Evolutionary conservation across 2,329 filamentous ascomycete genomes (phyloP).

Genomic region (Aspergillus pseudoglaucus): DNA sequence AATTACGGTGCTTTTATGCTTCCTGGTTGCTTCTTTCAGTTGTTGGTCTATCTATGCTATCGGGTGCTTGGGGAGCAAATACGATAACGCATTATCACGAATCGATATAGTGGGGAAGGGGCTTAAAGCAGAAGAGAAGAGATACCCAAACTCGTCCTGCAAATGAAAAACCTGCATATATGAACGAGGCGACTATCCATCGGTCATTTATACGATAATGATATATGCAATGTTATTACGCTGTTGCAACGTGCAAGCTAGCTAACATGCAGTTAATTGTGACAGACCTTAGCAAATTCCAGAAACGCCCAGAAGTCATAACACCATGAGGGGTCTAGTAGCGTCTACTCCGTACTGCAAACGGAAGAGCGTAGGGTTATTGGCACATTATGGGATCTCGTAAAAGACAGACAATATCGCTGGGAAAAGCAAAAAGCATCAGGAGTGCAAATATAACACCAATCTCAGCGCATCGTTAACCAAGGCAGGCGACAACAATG

Average conservation of each 20-base stretch:
- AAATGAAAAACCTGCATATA: no score
- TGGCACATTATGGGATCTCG: neutral
- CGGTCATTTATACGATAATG: no score
- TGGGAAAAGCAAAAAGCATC: constrained; percentile 2
- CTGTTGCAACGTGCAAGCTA: no score
- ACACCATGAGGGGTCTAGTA: neutral
- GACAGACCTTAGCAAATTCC: no score
- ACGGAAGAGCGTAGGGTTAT: neutral
- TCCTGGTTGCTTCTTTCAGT: neutral
- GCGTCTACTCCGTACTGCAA: neutral
- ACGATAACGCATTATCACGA: no score
- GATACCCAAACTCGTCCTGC: no score
- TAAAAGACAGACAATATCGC: neutral
- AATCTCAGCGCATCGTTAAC: constrained; percentile 2
- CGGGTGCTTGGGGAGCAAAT: no score
- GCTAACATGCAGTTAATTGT: no score
- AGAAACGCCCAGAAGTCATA: neutral
- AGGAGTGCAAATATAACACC: constrained; percentile 1
- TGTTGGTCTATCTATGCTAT: neutral
- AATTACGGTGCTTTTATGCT: neutral
- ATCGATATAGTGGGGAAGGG: no score
- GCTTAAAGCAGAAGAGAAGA: no score
- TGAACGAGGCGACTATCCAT: no score
- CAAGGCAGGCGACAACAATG: neutral
- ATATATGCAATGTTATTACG: no score